Percentiles rank a stretch among this genome's conserved stretches.
These are phyloP conservation scores for Dryadomyces quercivorus DNA, from an alignment of 2,329 filamentous ascomycete species.

Conservation along the genomic window DNA sequence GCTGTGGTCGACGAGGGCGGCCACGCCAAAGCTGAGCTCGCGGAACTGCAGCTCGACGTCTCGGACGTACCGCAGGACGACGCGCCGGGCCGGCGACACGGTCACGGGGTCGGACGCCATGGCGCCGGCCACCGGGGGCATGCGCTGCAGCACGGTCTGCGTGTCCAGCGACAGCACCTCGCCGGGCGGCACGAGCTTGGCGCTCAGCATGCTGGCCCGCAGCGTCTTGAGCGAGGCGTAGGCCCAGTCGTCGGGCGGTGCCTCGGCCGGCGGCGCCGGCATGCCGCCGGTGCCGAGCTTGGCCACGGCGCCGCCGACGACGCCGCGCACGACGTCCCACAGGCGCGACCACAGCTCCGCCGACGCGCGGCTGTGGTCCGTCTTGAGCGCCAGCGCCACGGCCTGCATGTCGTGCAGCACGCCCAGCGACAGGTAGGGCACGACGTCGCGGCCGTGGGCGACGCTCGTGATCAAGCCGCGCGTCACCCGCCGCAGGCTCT, in stretches of 20 bases:
- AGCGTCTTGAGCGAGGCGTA: constrained; percentile 54
- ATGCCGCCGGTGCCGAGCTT: constrained; percentile 16
- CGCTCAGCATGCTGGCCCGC: constrained; percentile 53
- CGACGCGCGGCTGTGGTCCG: constrained; percentile 55
- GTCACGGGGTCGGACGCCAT: background rate
- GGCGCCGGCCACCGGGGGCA: constrained; percentile 35
- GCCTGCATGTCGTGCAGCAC: constrained; percentile 65
- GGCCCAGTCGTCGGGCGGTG: constrained; percentile 52
- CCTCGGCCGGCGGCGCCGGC: background rate
- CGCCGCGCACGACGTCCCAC: constrained; percentile 30
- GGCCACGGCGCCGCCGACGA: constrained; percentile 47
- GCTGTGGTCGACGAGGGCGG: constrained; percentile 66
- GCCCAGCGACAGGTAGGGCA: constrained; percentile 62
- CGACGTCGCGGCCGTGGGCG: constrained; percentile 61
- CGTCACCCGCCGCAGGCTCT: constrained; percentile 56
- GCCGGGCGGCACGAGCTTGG: constrained; percentile 62
- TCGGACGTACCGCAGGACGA: constrained; percentile 57
- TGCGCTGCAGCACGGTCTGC: constrained; percentile 52
- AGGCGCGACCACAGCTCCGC: constrained; percentile 54
- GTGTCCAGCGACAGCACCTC: constrained; percentile 65
- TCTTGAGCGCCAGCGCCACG: constrained; percentile 60
- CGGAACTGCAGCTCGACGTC: constrained; percentile 60
- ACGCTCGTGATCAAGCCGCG: constrained; percentile 64
- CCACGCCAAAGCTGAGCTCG: constrained; percentile 58
- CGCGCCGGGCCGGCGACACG: constrained; percentile 48